Base-by-base conservation (phyloP, 2,329 filamentous ascomycete genomes). In the Phyllosticta ampelicida region DNA sequence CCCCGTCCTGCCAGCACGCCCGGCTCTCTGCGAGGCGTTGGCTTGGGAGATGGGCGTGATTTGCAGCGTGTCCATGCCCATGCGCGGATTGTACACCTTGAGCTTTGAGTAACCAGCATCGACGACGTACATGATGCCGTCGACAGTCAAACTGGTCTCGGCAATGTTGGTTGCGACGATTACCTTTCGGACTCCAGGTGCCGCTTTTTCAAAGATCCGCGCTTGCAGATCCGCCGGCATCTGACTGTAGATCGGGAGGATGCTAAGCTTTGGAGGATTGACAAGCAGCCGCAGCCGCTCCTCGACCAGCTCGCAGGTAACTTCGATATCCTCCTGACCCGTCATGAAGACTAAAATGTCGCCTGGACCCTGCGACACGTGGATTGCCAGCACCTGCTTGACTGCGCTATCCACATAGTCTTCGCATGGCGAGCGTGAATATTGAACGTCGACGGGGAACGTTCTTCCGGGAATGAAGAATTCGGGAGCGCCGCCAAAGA, bases 341-440 rank as follows among this genome's bases (percentile, higher is more conserved):
- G 95, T 99, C 94, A 99, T 99, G 73, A 99, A 99, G 9, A 99
- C 92, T 9, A 99, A 77, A 58, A 99, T 97, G 73, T 99, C 94
- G 11, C 94, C 94, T 0, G 84, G 75, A 0, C 89, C 89, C 78
- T 97, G 95, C 0, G 91, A 96, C 10, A 99, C 91, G 66, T 99
- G 94, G 55, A 99, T 97, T 1, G 90, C 87, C 52, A 99, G 80
- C 48, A 96, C 89, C 72, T 97, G 94, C 68, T 96, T 94, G 55
- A 99, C 94, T 1, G 95, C 90, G 65, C 90, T 90, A 67, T 99
- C 95, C 28, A 99, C 94, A 65, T 99, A 99, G 70, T 99, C 94
- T 69, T 97, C 94, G 61, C 95, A 95, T 0, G 94, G 92, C 0
- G 91, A 95, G 61, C 91, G 84, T 56, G 95, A 94, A 69, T 90